Conservation (phyloP, 371 early-diverging fungal species). For the Mortierella sp. region DNA sequence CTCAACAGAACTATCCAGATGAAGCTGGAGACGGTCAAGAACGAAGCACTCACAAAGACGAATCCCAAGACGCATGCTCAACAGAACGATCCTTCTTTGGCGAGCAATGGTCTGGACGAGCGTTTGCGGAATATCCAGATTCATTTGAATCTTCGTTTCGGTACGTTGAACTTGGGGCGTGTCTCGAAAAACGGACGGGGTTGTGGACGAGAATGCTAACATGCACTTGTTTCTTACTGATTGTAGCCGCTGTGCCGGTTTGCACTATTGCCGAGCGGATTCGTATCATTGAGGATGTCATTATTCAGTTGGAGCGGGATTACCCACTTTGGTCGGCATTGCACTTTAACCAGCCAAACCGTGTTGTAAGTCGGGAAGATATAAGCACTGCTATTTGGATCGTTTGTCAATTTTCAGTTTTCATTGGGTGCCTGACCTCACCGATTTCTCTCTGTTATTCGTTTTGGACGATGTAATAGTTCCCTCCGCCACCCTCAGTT, state of each 20-base stretch:
- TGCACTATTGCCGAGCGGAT: slow-evolving; percentile 66
- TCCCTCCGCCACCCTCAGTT: slow-evolving; percentile 54
- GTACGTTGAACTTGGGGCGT: slow-evolving; percentile 33
- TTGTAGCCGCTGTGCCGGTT: slow-evolving; percentile 49
- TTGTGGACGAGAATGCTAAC: neutral
- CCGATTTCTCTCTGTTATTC: neutral
- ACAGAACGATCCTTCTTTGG: slow-evolving; percentile 23
- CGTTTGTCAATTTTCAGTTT: neutral
- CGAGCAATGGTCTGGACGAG: slow-evolving; percentile 60
- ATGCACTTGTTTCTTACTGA: neutral
- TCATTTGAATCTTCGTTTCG: slow-evolving; percentile 76
- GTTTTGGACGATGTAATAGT: slow-evolving; percentile 16
- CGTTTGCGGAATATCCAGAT: slow-evolving; percentile 72
- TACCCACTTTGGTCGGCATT: slow-evolving; percentile 81
- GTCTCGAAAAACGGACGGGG: neutral
- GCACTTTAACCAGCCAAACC: slow-evolving; percentile 78
- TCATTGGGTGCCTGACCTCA: neutral
- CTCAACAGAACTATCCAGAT: slow-evolving; percentile 87
- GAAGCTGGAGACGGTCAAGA: slow-evolving; percentile 83
- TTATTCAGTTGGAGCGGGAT: slow-evolving; percentile 77
- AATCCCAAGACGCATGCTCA: slow-evolving; percentile 61
- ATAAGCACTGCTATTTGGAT: neutral
- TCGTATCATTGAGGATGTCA: slow-evolving; percentile 74
- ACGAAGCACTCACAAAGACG: slow-evolving; percentile 81
- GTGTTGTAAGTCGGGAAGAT: slow-evolving; percentile 39